phyloP scores from a whole-genome alignment of 345 rosid species.

The Linum usitatissimum region DNA sequence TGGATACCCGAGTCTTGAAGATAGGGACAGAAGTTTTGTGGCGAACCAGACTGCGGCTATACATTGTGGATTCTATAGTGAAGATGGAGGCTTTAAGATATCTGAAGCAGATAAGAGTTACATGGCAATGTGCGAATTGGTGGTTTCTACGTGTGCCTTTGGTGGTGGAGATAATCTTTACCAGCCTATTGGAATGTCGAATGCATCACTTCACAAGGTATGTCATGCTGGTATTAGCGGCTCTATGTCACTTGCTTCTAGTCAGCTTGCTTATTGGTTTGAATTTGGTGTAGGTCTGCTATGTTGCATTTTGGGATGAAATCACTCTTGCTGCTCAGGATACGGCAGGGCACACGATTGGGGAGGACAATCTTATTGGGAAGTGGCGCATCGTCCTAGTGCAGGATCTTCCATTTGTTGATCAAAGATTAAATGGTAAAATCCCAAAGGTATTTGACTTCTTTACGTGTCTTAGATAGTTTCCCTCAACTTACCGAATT shows the following conservation, averaged over 20 bases:
- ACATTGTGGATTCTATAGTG: slow-evolving; percentile 82
- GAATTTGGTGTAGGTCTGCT: slow-evolving; percentile 63
- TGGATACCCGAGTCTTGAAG: slow-evolving; percentile 64
- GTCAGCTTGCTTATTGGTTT: slow-evolving; percentile 12
- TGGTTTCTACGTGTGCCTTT: slow-evolving; percentile 87
- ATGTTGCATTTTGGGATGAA: slow-evolving; percentile 94
- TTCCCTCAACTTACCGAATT: neutral
- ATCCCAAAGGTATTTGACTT: slow-evolving; percentile 68
- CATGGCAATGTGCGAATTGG: slow-evolving; percentile 51
- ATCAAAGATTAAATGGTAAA: slow-evolving; percentile 94
- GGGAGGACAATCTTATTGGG: slow-evolving; percentile 47
- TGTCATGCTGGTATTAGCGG: slow-evolving; percentile 5
- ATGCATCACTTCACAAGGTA: slow-evolving; percentile 61
- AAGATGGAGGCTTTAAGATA: slow-evolving; percentile 64
- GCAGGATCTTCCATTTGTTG: slow-evolving; percentile 67
- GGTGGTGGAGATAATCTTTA: slow-evolving; percentile 98
- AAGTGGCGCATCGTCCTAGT: slow-evolving; percentile 85
- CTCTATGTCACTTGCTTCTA: slow-evolving; percentile 3
- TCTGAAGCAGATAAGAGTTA: slow-evolving; percentile 55
- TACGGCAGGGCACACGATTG: slow-evolving; percentile 43
- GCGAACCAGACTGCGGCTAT: slow-evolving; percentile 50
- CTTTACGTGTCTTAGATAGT: neutral
- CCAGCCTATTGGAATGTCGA: slow-evolving; percentile 81
- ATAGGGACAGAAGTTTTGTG: slow-evolving; percentile 78
- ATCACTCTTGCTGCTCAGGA: slow-evolving; percentile 66